Evolutionary conservation across 1,284 basidiomycete genomes (phyloP), one percentile per base, ranked within the genome.

Genomic region (Apiotrichum mycotoxinovorans): DNA sequence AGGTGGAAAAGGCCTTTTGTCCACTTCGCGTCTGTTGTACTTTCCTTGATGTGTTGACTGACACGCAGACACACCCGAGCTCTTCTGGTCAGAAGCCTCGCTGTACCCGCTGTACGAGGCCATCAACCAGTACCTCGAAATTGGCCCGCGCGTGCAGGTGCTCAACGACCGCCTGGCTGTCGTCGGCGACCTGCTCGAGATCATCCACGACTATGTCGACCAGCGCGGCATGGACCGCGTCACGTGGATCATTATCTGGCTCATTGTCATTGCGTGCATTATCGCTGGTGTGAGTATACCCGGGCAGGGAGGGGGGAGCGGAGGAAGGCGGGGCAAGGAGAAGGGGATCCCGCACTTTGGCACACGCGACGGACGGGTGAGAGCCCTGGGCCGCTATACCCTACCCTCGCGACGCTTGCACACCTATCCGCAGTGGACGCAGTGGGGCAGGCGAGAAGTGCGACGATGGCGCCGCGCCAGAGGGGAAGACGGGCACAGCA

Each of bases 81-180:
- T 97, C 47, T 98, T 98, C 76, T 97, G 93, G 94, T 87, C 85
- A 53, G 93, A 96, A 72, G 92, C 92, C 14, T 91, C 87, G 63
- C 78, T 96, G 67, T 88, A 89, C 69, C 88, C 87, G 47, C 76
- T 97, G 34, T 97, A 97, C 73, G 90, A 94, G 69, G 92, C 93
- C 0, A 92, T 95, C 49, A 80, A 92, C 60, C 92, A 94, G 66
- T 98, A 98, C 71, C 88, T 97, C 81, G 93, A 98, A 77, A 91
- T 96, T 52, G 86, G 86, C 42, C 85, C 83, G 15, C 79, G 94
- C 34, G 91, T 95, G 18, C 84, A 88, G 70, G 89, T 87, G 22
- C 77, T 98, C 64, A 96, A 96, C 70, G 93, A 96, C 73, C 87
- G 91, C 59, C 78, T 96, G 43, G 85, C 85, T 0, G 88, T 95